Conservation (phyloP, 2,329 filamentous ascomycete genomes). For the Byssothecium circinans region DNA sequence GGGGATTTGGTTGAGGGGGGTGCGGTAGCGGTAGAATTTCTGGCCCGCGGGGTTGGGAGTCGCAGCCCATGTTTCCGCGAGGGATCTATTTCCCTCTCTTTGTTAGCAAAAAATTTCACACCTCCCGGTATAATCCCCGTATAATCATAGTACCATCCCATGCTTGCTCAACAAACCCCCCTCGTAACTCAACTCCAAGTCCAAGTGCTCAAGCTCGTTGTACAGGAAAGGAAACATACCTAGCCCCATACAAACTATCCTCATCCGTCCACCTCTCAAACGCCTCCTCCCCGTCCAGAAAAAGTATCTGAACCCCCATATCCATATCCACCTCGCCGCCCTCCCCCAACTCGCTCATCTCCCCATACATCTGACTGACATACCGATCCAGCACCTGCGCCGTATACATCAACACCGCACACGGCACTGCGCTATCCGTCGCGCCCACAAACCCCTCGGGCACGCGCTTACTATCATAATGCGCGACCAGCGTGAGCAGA, state of each 20-base stretch:
- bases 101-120: neutral
- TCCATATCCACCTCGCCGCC: conserved; percentile 68
- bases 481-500: conserved; percentile 82
- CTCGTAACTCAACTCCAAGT: too few relatives aligned
- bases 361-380: conserved; percentile 78
- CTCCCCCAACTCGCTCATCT: conserved; percentile 59
- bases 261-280: conserved; percentile 76
- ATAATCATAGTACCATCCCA: neutral
- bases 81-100: conserved; percentile 48
- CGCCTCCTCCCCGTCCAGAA: conserved; percentile 93
- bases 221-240: conserved; percentile 51
- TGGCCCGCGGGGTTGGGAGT: conserved; percentile 69
- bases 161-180: too few relatives aligned
- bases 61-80: conserved; percentile 80
- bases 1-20: conserved; percentile 74
- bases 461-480: conserved; percentile 84
- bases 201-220: too few relatives aligned
- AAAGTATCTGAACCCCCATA: conserved; percentile 82
- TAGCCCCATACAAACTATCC: conserved; percentile 87
- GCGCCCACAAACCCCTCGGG: conserved; percentile 90
- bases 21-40: conserved; percentile 64
- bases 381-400: conserved; percentile 78
- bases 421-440: conserved; percentile 90
- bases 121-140: neutral
- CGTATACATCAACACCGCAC: conserved; percentile 88